Base-by-base conservation (phyloP, 2,329 filamentous ascomycete species). In the Aspergillus proliferans region DNA sequence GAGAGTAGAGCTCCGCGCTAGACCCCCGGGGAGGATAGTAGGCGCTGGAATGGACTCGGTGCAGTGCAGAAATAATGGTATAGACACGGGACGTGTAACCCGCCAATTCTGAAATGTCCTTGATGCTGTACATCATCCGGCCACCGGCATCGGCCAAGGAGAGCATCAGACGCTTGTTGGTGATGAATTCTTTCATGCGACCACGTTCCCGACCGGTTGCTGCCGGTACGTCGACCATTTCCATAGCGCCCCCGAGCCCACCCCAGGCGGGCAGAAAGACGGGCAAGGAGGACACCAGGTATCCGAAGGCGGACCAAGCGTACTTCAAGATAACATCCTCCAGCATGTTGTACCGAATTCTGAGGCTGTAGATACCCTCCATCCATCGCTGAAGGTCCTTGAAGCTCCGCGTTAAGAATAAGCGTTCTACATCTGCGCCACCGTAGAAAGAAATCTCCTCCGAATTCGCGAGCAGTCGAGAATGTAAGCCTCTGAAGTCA, bases 111-210 rank as follows among this genome's bases (percentile, higher is more conserved):
- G 91, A 91, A 33, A 98, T 81, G 64, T 98, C 94, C 71, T 98
- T 98, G 76, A 98, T 95, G 53, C 88, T 93, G 75, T 98, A 98
- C 93, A 98, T 98, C 89, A 98, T 96, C 43, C 93, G 82, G 22
- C 92, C 92, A 51, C 93, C 93, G 1, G 93, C 93, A 70, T 98
- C 93, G 8, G 93, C 93, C 34, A 98, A 80, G 14, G 92, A 97
- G 28, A 98, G 80, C 93, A 98, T 97, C 36, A 98, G 84, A 4
- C 93, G 84, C 71, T 98, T 97, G 74, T 98, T 98, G 10, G 93
- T 98, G 71, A 98, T 96, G 71, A 98, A 98, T 30, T 95, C 89
- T 73, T 94, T 93, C 88, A 97, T 98, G 38, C 94, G 88, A 49
- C 85, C 84, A 43, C 87, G 82, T 68, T 95, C 88, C 24, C 86